Conservation (phyloP, 306 rosid species). For the Lathyrus tuberosus region DNA sequence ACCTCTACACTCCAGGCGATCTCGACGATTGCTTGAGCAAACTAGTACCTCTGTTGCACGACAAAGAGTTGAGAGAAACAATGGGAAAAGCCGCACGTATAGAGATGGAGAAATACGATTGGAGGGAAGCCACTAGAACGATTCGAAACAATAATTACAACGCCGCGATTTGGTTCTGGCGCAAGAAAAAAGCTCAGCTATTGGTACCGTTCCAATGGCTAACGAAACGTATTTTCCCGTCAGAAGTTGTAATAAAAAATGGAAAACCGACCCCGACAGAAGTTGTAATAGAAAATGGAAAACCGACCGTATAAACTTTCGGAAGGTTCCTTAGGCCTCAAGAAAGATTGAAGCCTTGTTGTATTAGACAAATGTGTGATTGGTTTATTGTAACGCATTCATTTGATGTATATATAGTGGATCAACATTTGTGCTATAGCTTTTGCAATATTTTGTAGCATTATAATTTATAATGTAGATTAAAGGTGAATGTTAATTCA, state of each 20-base stretch:
- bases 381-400: conserved; percentile 52
- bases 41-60: conserved; percentile 64
- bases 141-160: conserved; percentile 89
- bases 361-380: conserved; percentile 45
- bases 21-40: conserved; percentile 86
- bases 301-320: not conserved
- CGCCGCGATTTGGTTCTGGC: conserved; percentile 98
- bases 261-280: conserved; percentile 39
- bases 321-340: conserved; percentile 44
- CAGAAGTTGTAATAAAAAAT: conserved; percentile 50
- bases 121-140: conserved; percentile 84
- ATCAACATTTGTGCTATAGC: conserved; percentile 32
- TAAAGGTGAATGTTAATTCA: conserved; percentile 30
- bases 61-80: conserved; percentile 70
- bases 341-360: conserved; percentile 37
- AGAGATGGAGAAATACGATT: conserved; percentile 92
- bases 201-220: conserved; percentile 85
- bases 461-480: conserved; percentile 28
- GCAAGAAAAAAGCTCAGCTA: conserved; percentile 82
- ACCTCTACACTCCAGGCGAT: conserved; percentile 72
- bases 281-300: not conserved
- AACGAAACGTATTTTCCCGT: conserved; percentile 68
- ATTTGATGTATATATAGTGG: conserved; percentile 63
- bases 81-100: conserved; percentile 78
- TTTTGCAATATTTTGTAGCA: conserved; percentile 39